Evolutionary conservation across 176 grass and related monocot species (phyloP), one percentile per base, ranked within the genome.

Genomic region (Saccharum spontaneum): DNA sequence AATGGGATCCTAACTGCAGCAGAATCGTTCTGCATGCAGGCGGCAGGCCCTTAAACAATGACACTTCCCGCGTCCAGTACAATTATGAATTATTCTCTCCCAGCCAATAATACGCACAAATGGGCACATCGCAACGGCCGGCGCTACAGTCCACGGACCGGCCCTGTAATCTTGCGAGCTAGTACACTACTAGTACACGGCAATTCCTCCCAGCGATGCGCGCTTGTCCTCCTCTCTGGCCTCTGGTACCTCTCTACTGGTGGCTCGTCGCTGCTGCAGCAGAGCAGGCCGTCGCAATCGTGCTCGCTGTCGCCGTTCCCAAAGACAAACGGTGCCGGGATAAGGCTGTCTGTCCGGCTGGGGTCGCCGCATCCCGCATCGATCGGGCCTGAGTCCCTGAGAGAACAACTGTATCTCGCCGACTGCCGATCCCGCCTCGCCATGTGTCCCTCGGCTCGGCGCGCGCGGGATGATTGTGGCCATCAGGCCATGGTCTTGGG

Each of bases 141-240:
- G 17, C 76, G 24, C 65, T 83, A 49, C 64, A n/a, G 50, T 57
- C 31, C 79, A 71, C 14, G 79, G 39, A 14, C 1, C 28, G 38
- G 31, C 33, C 11, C n/a, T 85, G 77, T 37, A 62, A 48, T 57
- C 78, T 43, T 26, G 61, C 16, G 61, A 9, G 45, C 62, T 11
- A 8, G 18, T 17, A 0, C 5, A n/a, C 77, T 75, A n/a, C n/a
- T n/a, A n/a, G n/a, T n/a, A 45, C 39, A 87, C 71, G 78, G 46
- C 85, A 26, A 46, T 67, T 31, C 78, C 44, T 33, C 69, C 85
- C 85, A 81, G 85, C 85, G 39, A 75, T 81, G 78, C 11, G 60
- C 24, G 60, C 34, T 75, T 73, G 76, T 74, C 76, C 33, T 24
- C 14, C 39, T n/a, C 39, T n/a, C 54, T n/a, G 59, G 0, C 79